These are phyloP conservation scores for Fusarium sp. DNA, from an alignment of 2,329 filamentous ascomycete genomes.

Conservation along the genomic window DNA sequence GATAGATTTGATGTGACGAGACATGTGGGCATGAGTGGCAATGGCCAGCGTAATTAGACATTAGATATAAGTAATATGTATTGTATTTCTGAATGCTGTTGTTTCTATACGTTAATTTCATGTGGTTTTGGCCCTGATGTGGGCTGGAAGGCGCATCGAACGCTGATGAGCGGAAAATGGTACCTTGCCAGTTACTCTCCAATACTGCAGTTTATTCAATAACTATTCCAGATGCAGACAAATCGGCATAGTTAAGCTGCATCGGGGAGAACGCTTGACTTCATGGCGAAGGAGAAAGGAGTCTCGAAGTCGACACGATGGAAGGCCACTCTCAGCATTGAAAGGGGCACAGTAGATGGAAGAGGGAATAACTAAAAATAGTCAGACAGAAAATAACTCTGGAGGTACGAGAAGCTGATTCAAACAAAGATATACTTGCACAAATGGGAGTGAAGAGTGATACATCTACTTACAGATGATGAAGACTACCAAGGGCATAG, in stretches of 20 bases:
- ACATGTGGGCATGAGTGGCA: slow-evolving; percentile 25
- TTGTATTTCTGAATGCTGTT: not conserved
- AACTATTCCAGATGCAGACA: not conserved
- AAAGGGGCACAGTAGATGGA: not conserved
- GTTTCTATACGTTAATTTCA: not conserved
- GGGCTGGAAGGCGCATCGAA: not conserved
- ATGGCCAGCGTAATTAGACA: slow-evolving; percentile 13
- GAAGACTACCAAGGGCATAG: not conserved
- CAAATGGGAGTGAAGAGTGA: not conserved
- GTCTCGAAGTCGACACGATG: not conserved
- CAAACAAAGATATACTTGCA: not conserved
- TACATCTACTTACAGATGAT: not conserved
- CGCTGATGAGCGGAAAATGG: not conserved
- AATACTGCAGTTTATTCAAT: not conserved
- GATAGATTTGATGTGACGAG: slow-evolving; percentile 18
- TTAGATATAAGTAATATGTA: slow-evolving; percentile 14
- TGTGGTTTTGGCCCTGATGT: not conserved
- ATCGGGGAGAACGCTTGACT: not conserved
- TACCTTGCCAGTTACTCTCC: not conserved
- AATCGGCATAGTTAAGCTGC: not conserved
- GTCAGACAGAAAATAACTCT: not conserved
- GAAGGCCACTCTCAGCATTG: not conserved
- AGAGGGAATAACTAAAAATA: not conserved
- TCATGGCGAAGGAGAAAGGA: not conserved
- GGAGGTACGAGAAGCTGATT: not conserved